Conservation (phyloP, 202 grass and related monocot genomes). For the Hordeum pubiflorum region DNA sequence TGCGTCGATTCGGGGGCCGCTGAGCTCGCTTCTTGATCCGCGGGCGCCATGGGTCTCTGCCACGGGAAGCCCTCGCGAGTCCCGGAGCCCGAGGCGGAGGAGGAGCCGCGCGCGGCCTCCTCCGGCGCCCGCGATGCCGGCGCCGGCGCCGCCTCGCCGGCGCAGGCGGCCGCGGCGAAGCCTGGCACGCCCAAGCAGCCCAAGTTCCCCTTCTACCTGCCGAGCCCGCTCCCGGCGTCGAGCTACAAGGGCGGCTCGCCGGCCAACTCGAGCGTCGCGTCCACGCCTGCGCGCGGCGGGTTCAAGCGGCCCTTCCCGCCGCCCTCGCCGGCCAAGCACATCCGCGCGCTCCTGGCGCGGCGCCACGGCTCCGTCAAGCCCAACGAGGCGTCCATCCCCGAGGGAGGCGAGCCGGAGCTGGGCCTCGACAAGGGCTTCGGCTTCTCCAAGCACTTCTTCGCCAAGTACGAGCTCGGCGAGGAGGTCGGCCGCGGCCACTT, state of each 20-base stretch:
- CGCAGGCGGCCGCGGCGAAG: constrained; percentile 27
- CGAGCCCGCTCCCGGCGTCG: constrained; percentile 77
- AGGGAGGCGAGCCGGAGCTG: constrained; percentile 70
- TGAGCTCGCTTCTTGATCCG: constrained; percentile 34
- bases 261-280: constrained; percentile 74
- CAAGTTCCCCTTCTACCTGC: constrained; percentile 91
- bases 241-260: constrained; percentile 79
- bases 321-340: constrained; percentile 93
- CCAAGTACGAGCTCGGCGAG: constrained; percentile 81
- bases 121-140: constrained; percentile 15
- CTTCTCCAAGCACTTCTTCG: constrained; percentile 93
- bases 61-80: constrained; percentile 64
- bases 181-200: constrained; percentile 65
- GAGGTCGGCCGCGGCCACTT: constrained; percentile 96
- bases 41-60: constrained; percentile 74
- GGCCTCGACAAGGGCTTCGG: constrained; percentile 92
- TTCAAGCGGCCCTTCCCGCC: constrained; percentile 85
- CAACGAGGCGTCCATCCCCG: constrained; percentile 84
- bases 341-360: constrained; percentile 78
- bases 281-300: constrained; percentile 63
- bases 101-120: constrained; percentile 34
- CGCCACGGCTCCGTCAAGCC: constrained; percentile 82
- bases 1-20: constrained; percentile 21
- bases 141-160: background rate
- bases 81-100: constrained; percentile 41